phyloP scores from a whole-genome alignment of 2,329 filamentous ascomycete species.

The Exophiala sp. region DNA sequence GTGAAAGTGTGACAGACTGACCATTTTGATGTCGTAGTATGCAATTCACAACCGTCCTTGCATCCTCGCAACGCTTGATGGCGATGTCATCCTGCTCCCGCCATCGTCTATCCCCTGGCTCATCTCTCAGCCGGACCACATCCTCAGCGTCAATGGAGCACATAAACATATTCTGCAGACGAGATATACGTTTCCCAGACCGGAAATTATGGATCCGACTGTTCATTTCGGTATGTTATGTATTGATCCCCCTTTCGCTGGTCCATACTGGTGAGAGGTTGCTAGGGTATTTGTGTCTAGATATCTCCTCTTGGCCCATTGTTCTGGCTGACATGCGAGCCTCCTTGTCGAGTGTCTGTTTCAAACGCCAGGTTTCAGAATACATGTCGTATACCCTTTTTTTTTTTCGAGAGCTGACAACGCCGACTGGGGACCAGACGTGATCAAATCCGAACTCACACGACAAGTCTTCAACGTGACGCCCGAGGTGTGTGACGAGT shows the following conservation, averaged over 20 bases:
- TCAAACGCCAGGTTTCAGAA: too few relatives aligned
- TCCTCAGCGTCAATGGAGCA: slow-evolving; percentile 34
- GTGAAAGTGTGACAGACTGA: too few relatives aligned
- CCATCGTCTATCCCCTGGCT: slow-evolving; percentile 36
- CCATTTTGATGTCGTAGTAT: slow-evolving; percentile 4
- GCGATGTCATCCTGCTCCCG: slow-evolving; percentile 33
- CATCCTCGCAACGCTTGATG: slow-evolving; percentile 11
- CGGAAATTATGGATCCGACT: slow-evolving; percentile 30
- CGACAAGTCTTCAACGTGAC: slow-evolving; percentile 40
- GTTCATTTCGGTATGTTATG: slow-evolving; percentile 14
- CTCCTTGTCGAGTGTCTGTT: too few relatives aligned
- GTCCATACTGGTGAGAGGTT: too few relatives aligned
- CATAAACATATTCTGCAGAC: slow-evolving; percentile 38
- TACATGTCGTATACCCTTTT: too few relatives aligned
- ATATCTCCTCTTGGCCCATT: too few relatives aligned
- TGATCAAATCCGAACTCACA: slow-evolving; percentile 22
- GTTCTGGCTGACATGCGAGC: too few relatives aligned
- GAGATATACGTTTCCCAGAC: slow-evolving; percentile 36
- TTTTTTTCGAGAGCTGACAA: too few relatives aligned
- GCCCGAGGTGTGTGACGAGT: slow-evolving; percentile 37
- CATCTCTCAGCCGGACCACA: slow-evolving; percentile 38
- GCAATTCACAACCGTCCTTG: slow-evolving; percentile 5
- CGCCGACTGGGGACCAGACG: too few relatives aligned
- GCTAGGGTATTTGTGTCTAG: too few relatives aligned
- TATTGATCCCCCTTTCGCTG: too few relatives aligned